These are phyloP conservation scores for Zhuliangozyma parablackwelliae DNA, from an alignment of 1,139 yeast species.

Conservation along the genomic window DNA sequence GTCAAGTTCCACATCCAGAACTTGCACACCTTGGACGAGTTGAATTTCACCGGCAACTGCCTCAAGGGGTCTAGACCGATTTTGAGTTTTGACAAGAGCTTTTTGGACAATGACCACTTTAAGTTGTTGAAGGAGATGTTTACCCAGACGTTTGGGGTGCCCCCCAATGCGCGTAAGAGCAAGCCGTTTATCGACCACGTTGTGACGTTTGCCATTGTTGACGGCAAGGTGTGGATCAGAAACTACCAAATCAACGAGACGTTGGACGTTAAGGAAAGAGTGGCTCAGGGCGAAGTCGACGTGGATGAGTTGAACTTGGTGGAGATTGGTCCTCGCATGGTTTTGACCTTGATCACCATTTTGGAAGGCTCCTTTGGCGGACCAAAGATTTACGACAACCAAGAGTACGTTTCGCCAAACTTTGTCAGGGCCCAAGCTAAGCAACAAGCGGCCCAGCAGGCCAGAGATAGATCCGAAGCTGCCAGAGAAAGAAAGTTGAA, in stretches of 20 bases:
- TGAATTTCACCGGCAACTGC: constrained; percentile 95
- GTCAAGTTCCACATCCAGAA: constrained; percentile 90
- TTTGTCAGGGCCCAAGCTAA: constrained; percentile 85
- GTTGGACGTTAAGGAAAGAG: constrained; percentile 39
- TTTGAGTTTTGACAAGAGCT: constrained; percentile 78
- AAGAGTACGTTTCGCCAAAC: constrained; percentile 94
- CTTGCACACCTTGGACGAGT: constrained; percentile 92
- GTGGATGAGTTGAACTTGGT: constrained; percentile 65
- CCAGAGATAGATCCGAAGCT: constrained; percentile 73
- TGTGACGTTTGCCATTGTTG: constrained; percentile 87
- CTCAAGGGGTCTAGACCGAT: constrained; percentile 95
- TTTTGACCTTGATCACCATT: constrained; percentile 84
- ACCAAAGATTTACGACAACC: constrained; percentile 94
- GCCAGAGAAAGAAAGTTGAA: constrained; percentile 72
- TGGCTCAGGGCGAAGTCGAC: constrained; percentile 34
- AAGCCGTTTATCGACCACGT: constrained; percentile 96
- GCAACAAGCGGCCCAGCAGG: constrained; percentile 77
- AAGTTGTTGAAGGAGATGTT: constrained; percentile 80
- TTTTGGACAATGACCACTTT: constrained; percentile 57
- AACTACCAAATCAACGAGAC: constrained; percentile 89
- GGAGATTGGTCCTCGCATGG: constrained; percentile 97
- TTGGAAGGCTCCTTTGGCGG: constrained; percentile 98
- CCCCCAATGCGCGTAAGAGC: constrained; percentile 89
- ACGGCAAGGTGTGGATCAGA: constrained; percentile 92
- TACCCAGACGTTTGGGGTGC: constrained; percentile 88